Percentiles rank a stretch among this genome's conserved stretches.
Conservation (phyloP, 257 asterid species). For the Asclepias syriaca region DNA sequence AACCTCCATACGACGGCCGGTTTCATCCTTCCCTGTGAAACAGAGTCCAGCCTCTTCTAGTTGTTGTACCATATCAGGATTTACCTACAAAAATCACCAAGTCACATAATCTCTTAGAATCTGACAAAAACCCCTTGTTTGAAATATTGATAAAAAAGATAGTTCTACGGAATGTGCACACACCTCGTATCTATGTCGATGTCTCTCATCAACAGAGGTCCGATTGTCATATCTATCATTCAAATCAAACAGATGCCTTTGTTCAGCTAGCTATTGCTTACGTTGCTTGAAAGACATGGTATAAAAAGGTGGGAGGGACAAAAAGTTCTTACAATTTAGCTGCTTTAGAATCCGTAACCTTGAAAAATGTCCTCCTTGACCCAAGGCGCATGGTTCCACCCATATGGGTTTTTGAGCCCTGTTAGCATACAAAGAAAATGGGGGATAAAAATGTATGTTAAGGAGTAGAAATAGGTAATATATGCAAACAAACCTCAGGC, state of each 20-base stretch:
- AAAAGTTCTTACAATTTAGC: constrained; percentile 34
- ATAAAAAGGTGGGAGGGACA: neutral
- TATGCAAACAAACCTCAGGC: constrained; percentile 37
- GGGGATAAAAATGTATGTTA: neutral
- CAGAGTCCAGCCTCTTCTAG: constrained; percentile 42
- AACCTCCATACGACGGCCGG: constrained; percentile 47
- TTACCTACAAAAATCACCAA: constrained; percentile 38
- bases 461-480: neutral
- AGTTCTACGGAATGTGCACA: neutral
- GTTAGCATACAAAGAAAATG: neutral
- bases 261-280: neutral
- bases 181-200: constrained; percentile 98
- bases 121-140: neutral
- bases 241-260: neutral
- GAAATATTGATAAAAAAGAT: neutral
- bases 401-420: constrained; percentile 51
- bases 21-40: constrained; percentile 48
- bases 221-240: constrained; percentile 50
- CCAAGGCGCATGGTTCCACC: constrained; percentile 55
- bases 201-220: constrained; percentile 81
- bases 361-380: constrained; percentile 42
- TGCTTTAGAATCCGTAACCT: constrained; percentile 30
- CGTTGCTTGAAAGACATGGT: no score
- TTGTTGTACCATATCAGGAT: constrained; percentile 40
- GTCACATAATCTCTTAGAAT: neutral